These are phyloP conservation scores for Verticillium isaacii DNA, from an alignment of 2,329 filamentous ascomycete species.

Conservation along the genomic window DNA sequence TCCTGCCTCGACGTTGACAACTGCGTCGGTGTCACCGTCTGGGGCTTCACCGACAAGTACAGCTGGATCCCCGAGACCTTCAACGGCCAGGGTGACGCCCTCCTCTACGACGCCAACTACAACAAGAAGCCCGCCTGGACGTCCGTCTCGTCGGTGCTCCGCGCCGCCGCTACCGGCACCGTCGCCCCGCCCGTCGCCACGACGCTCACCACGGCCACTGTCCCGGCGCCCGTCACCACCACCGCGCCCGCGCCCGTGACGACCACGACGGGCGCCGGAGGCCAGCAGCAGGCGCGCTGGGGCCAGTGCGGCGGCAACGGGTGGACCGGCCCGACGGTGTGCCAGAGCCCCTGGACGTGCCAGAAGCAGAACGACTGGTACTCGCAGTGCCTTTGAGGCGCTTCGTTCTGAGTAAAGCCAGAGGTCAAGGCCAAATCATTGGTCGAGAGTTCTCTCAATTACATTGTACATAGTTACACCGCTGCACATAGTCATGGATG, in stretches of 20 bases:
- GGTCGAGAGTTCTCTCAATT: not conserved
- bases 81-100: conserved; percentile 32
- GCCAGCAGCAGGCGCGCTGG: conserved; percentile 8
- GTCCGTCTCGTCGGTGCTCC: conserved; percentile 27
- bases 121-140: conserved; percentile 35
- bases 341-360: conserved; percentile 11
- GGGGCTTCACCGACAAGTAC: conserved; percentile 36
- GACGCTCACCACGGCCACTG: not conserved
- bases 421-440: not conserved
- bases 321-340: conserved; percentile 10
- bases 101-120: conserved; percentile 30
- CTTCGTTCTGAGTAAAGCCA: not conserved
- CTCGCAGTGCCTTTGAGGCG: conserved; percentile 11
- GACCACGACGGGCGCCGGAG: conserved; percentile 16
- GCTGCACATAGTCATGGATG: not conserved
- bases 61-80: conserved; percentile 33
- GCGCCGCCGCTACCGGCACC: conserved; percentile 18
- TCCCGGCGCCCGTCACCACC: not conserved
- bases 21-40: conserved; percentile 40
- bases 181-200: not conserved
- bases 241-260: not conserved
- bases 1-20: conserved; percentile 29
- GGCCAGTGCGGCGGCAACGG: conserved; percentile 16
- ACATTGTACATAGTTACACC: not conserved
- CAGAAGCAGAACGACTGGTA: conserved; percentile 12